Base-by-base conservation (phyloP, 441 rosid genomes). In the Melastoma candidum region DNA sequence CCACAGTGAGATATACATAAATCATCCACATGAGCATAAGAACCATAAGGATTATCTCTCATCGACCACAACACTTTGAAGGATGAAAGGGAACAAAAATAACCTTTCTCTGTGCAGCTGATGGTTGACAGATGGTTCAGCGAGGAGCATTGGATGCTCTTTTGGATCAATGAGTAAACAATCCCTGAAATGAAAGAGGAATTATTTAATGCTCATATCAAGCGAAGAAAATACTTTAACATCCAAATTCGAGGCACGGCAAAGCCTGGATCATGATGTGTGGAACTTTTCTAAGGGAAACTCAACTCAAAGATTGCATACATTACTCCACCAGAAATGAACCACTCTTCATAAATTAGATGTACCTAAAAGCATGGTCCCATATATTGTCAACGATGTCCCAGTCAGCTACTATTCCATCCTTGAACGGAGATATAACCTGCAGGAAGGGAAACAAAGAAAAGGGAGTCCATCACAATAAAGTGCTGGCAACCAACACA, bases 101-200 rank as follows among this genome's bases (percentile, higher is more conserved):
- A 53, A 94, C 99, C 80, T 90, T 75, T 94, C 99, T 77, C 99
- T 81, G 68, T 90, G 96, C 47, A 85, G 95, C 67, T 83, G 99
- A 44, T 74, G 70, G 80, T 85, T 94, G 22, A 79, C 79, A 53
- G 95, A 89, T 72, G 95, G 97, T 64, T 94, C 99, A 4, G 99
- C 96, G 61, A 94, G 87, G 63, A 94, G 80, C 99, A 94, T 87
- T 10, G 99, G 99, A 64, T 90, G 99, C 77, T 94, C 99, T 73
- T 74, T 90, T 3, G 99, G 94, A 82, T 94, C 99, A 80, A 94
- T 60, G 70, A 87, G 69, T 44, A 94, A 78, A 69, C 97, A 94
- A 53, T 84, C 87, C 89, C 98, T 90, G 44, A 46, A 41, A 50
- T 32, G 44, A 44, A 54, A 67, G 0, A 60, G 11, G 7, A 4